A percentile compares a stretch with the other conserved stretches of the same genome.
Conservation (phyloP, 352 stramenopile genomes). For the Thraustotheca clavata region DNA sequence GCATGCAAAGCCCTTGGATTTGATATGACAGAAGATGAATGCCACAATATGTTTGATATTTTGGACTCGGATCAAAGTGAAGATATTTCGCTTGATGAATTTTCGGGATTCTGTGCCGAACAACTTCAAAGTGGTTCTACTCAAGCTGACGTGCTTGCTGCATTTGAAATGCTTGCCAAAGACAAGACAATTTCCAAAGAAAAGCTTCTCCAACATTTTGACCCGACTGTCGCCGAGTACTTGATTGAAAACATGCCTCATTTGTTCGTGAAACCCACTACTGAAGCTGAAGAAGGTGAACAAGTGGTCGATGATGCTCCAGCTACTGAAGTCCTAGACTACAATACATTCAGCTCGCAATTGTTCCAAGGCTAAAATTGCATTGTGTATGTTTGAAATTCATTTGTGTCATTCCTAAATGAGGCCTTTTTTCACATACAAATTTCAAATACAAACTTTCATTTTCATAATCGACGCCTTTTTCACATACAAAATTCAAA, state of each 20-base stretch:
- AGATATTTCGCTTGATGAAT: conserved; percentile 78
- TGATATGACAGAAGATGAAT: conserved; percentile 80
- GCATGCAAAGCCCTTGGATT: conserved; percentile 83
- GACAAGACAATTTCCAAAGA: conserved; percentile 62
- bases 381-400: too few relatives aligned
- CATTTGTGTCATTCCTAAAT: too few relatives aligned
- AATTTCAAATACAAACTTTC: too few relatives aligned
- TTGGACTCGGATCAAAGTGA: conserved; percentile 76
- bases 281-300: conserved; percentile 36
- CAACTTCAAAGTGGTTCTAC: conserved; percentile 82
- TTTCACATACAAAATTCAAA: too few relatives aligned
- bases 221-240: conserved; percentile 59
- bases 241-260: conserved; percentile 54
- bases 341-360: conserved; percentile 65
- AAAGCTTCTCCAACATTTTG: conserved; percentile 79
- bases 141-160: conserved; percentile 68
- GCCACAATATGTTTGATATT: conserved; percentile 84
- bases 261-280: conserved; percentile 21
- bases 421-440: too few relatives aligned
- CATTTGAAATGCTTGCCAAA: conserved; percentile 65
- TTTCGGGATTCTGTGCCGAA: conserved; percentile 80
- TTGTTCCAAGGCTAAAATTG: conserved; percentile 79
- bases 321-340: conserved; percentile 26
- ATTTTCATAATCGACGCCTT: too few relatives aligned
- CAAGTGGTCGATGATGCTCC: conserved; percentile 43